Base-by-base conservation (phyloP, 768 basidiomycete species). In the Boletus speciosus region DNA sequence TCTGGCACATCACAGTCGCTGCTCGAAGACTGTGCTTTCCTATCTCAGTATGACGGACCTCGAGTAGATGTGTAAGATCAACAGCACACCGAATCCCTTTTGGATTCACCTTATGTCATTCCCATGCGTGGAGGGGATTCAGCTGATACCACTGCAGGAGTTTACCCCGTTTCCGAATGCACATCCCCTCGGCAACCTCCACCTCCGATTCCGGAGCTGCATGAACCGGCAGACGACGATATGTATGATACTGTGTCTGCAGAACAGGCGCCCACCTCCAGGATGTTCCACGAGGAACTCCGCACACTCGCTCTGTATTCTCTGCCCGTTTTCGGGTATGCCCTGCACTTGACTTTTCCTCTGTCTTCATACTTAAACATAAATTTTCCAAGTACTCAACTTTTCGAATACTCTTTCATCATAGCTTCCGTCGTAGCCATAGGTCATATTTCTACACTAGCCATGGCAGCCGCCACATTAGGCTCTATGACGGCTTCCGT, bases 391-490 rank as follows among this genome's bases (percentile, higher is more conserved):
- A 91, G 90, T 7, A 86, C 90, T 3, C 87, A 90, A 57, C 47
- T 92, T 19, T 77, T 91, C n/a, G 94, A 98, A 66, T 95, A 90
- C 68, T 90, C 88, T 9, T 81, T 98, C 34, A 81, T 92, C 43
- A 77, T 96, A 37, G 85, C 85, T 4, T 86, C 91, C 11, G 90
- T 96, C 46, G 70, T 98, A 32, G 86, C 86, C 11, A 88, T 97
- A 23, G 96, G 96, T 0, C 96, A 98, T 68, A 72, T 98, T 11
- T 93, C 92, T 0, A 96, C 93, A 0, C 83, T 81, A 1, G 90
- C 93, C 19, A 81, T 98, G 0, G 96, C 96, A 2, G 93, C 91
- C 0, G 83, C 88, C 25, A 86, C 82, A 21, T 71, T 90, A 11
- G 86, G 81, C 3, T 84, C 82, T 12, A 88, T 90, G 85, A 87